A percentile compares a stretch with the other conserved stretches of the same genome.
These are phyloP conservation scores for Mycena olivaceomarginata DNA, from an alignment of 768 basidiomycete species.

Conservation along the genomic window DNA sequence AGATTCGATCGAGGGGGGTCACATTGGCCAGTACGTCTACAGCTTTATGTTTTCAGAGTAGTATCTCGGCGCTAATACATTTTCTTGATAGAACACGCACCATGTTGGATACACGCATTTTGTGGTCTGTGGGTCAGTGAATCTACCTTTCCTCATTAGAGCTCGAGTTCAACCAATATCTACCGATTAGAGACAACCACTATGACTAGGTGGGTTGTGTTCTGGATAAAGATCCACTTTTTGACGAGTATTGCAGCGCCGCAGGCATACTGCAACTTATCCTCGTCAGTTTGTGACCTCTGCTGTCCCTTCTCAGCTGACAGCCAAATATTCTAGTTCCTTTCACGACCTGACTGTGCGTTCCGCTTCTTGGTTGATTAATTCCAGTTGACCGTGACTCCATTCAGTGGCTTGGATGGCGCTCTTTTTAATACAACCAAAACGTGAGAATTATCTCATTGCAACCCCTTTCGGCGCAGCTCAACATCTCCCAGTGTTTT, in stretches of 20 bases:
- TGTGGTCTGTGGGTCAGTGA: conserved; percentile 4
- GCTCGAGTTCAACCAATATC: background rate
- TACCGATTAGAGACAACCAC: background rate
- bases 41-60: too few species aligned
- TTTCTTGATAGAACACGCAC: background rate
- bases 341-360: background rate
- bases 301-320: too few species aligned
- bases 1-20: background rate
- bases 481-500: background rate
- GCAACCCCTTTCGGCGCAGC: background rate
- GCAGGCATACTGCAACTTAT: conserved; percentile 5
- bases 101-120: background rate
- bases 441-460: background rate
- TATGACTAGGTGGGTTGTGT: background rate
- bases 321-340: background rate
- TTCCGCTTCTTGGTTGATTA: background rate
- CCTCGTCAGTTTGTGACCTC: background rate
- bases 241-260: background rate
- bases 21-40: background rate
- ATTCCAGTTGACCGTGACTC: background rate
- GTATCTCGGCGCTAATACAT: background rate
- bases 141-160: background rate
- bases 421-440: conserved; percentile 1
- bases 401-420: conserved; percentile 7
- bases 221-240: background rate